Base-by-base conservation (phyloP, 305 asterid genomes). In the Fraxinus sp. region DNA sequence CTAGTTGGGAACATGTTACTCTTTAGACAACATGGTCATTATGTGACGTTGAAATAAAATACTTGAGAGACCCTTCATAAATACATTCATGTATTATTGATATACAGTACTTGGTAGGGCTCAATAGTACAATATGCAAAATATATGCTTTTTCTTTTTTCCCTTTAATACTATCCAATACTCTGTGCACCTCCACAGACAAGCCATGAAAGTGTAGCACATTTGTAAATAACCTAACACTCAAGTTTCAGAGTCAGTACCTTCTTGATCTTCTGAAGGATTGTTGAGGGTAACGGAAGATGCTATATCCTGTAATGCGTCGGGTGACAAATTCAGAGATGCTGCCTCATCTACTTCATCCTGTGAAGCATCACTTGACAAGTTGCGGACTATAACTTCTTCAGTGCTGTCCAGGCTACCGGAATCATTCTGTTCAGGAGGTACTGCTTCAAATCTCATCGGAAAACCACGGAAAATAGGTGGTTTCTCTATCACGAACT, bases 401-500 rank as follows among this genome's bases (percentile, higher is more conserved):
- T 80, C 86, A 46, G n/a, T 64, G 46, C 28, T 41, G 76, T 28
- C 52, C 26, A 46, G 8, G 36, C 74, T 14, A 14, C 46, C 32
- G 26, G 77, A 20, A 11, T 74, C 74, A n/a, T 59, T 64, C 57
- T 57, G 81, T n/a, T 26, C 88, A 35, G 82, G 55, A 26, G 55
- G 41, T n/a, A 79, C 86, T 1, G 74, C 77, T 6, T 78, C 88
- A 11, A 81, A 78, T 37, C 80, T 82, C 55, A 41, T 3, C 28
- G 77, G 9, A 32, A 78, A 1, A 74, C 59, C 79, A 52, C 6
- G 76, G 7, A 59, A 14, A 74, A 4, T 3, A 46, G 4, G 1
- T 4, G 91, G 82, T 20, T n/a, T 80, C 76, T 70, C 24, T 10
- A 78, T 72, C 78, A 71, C 84, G 83, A 94, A 92, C 84, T 80